Percentiles rank a stretch among this genome's conserved stretches.
phyloP scores from a whole-genome alignment of 306 rosid genomes.

The Quercus alba region DNA sequence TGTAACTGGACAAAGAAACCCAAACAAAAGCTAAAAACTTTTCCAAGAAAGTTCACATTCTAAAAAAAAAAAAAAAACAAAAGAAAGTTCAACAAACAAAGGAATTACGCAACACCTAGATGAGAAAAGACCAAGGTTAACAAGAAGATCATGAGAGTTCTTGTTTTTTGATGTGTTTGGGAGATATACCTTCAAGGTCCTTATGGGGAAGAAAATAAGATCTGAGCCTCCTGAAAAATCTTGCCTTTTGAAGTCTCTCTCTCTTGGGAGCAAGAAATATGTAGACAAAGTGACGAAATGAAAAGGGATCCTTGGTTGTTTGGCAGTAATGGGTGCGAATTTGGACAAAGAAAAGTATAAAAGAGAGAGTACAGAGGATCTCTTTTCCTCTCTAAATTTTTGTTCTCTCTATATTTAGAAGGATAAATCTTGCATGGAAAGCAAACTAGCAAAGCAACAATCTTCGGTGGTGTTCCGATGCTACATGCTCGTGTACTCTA shows the following conservation, averaged over 20 bases:
- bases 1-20: background rate
- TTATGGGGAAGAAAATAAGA: background rate
- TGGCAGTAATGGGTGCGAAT: background rate
- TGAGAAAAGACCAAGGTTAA: slow-evolving; percentile 10
- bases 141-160: background rate
- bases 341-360: background rate
- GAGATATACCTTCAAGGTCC: background rate
- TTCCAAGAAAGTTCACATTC: slow-evolving; percentile 17
- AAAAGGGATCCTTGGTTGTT: background rate
- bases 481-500: too few species aligned
- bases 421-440: too few species aligned
- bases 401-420: too few species aligned
- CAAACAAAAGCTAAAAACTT: slow-evolving; percentile 7
- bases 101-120: slow-evolving; percentile 19
- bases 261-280: background rate
- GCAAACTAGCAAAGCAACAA: too few species aligned
- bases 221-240: background rate
- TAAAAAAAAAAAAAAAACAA: background rate
- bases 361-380: background rate
- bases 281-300: background rate
- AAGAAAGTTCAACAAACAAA: slow-evolving; percentile 29
- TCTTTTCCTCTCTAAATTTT: background rate
- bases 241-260: background rate
- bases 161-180: slow-evolving; percentile 4
- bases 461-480: too few species aligned